Conservation (phyloP, 2,329 filamentous ascomycete genomes). For the Neocatenulostroma microsporum region DNA sequence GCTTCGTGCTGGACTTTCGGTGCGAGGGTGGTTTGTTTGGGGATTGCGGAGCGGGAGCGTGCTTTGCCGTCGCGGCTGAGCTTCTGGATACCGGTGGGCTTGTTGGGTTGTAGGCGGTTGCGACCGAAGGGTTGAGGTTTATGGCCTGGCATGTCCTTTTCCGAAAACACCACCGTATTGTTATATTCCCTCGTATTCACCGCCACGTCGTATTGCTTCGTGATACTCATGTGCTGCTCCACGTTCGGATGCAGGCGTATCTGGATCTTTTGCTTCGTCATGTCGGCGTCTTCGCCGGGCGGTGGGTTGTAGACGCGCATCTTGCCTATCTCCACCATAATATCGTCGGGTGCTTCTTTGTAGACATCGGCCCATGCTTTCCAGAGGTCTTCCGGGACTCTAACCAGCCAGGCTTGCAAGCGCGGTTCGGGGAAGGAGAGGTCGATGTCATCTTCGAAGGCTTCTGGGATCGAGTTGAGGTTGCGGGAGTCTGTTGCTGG, state of each 20-base stretch:
- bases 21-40: slow-evolving; percentile 70
- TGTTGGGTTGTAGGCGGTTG: slow-evolving; percentile 9
- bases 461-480: slow-evolving; percentile 20
- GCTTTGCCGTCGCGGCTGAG: slow-evolving; percentile 6
- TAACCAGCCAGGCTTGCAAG: slow-evolving; percentile 55
- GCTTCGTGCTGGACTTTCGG: slow-evolving; percentile 70
- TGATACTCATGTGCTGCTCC: slow-evolving; percentile 63
- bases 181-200: slow-evolving; percentile 59
- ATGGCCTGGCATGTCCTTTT: slow-evolving; percentile 74
- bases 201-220: slow-evolving; percentile 79
- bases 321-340: slow-evolving; percentile 70
- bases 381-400: slow-evolving; percentile 73
- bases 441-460: slow-evolving; percentile 28
- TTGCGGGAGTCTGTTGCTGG: slow-evolving; percentile 6
- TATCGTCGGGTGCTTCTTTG: slow-evolving; percentile 52
- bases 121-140: slow-evolving; percentile 11
- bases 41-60: slow-evolving; percentile 24
- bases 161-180: slow-evolving; percentile 88
- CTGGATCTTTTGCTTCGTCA: slow-evolving; percentile 47
- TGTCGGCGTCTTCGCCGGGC: slow-evolving; percentile 14
- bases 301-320: slow-evolving; percentile 43
- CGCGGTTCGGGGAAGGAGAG: slow-evolving; percentile 20
- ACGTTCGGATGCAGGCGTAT: slow-evolving; percentile 58
- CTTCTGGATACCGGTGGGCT: slow-evolving; percentile 10
- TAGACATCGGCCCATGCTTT: slow-evolving; percentile 68